Conservation (phyloP, 768 basidiomycete species). For the Suillus paluster region DNA sequence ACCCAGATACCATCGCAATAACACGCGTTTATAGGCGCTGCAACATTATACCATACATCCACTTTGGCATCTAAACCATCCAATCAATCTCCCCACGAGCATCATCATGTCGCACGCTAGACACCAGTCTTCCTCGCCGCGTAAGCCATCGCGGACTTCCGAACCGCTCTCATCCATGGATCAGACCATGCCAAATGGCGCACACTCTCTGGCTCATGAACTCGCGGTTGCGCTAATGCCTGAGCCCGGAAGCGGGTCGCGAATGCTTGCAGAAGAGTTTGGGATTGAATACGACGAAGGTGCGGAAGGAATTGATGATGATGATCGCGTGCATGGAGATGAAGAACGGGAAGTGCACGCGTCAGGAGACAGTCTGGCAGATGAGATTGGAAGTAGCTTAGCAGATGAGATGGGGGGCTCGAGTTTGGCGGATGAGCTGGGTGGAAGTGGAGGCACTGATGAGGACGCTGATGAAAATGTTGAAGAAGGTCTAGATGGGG, state of each 20-base stretch:
- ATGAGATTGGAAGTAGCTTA: constrained; percentile 25
- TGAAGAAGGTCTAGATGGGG: constrained; percentile 27
- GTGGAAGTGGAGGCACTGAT: constrained; percentile 15
- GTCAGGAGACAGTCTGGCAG: constrained; percentile 24
- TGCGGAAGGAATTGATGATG: constrained; percentile 77
- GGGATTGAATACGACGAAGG: constrained; percentile 90
- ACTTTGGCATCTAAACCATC: background rate
- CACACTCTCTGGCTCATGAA: constrained; percentile 83
- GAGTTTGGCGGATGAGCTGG: constrained; percentile 46
- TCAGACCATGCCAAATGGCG: constrained; percentile 34
- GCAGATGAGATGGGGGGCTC: constrained; percentile 28
- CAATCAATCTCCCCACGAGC: background rate
- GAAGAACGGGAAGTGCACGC: constrained; percentile 31
- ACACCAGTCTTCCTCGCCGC: constrained; percentile 7
- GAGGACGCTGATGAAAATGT: constrained; percentile 16
- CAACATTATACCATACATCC: no score
- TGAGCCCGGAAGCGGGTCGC: constrained; percentile 73
- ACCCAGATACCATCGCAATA: background rate
- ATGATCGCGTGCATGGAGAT: constrained; percentile 32
- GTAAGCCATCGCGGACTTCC: constrained; percentile 15
- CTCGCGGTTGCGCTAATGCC: constrained; percentile 88
- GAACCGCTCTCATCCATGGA: constrained; percentile 37
- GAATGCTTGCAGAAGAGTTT: constrained; percentile 83
- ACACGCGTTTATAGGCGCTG: background rate
- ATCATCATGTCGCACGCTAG: background rate